Evolutionary conservation across 176 grass and related monocot genomes (phyloP).

Genomic region (Sorghum bicolor): Sorghum_bicolor_NCBIv3 NC_012870.2:62351501-62352000

Average conservation of each 20-base stretch:
- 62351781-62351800: constrained; percentile 26
- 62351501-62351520: background rate
- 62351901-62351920: constrained; percentile 36
- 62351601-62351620: constrained; percentile 29
- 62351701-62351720: background rate
- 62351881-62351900: constrained; percentile 32
- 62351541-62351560: constrained; percentile 47
- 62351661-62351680: constrained; percentile 17
- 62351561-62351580: constrained; percentile 15
- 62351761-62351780: constrained; percentile 21
- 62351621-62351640: background rate
- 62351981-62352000: constrained; percentile 55
- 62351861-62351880: constrained; percentile 20
- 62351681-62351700: constrained; percentile 24
- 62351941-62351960: constrained; percentile 37
- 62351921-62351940: constrained; percentile 19
- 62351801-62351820: constrained; percentile 36
- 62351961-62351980: constrained; percentile 48
- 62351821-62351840: background rate
- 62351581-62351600: constrained; percentile 19
- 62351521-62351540: constrained; percentile 5
- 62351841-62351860: constrained; percentile 28
- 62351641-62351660: constrained; percentile 36
- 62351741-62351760: constrained; percentile 13
- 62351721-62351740: background rate